Conservation (phyloP, 148 eudicot genomes). For the Arctostaphylos glauca region DNA sequence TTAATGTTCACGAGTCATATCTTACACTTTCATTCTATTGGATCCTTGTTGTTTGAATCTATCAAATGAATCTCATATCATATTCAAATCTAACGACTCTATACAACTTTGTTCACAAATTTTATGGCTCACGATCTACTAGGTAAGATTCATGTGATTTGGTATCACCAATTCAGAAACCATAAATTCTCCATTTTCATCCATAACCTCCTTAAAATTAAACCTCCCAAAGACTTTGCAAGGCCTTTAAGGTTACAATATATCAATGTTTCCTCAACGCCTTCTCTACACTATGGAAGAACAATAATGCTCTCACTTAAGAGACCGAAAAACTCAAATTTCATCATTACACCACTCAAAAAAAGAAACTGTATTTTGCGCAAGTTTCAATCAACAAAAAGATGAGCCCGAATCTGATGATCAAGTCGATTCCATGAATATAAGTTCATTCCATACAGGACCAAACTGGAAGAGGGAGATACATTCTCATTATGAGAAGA, state of each 20-base stretch:
- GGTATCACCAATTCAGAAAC: neutral
- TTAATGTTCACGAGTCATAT: neutral
- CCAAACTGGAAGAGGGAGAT: too few relatives aligned
- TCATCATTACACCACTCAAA: neutral
- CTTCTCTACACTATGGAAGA: neutral
- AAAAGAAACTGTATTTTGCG: neutral
- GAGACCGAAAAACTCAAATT: neutral
- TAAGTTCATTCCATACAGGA: too few relatives aligned
- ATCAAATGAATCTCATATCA: neutral
- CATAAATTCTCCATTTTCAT: neutral
- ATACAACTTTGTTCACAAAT: neutral
- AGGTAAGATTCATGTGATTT: neutral
- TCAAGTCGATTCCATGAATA: too few relatives aligned
- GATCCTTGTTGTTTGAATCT: neutral
- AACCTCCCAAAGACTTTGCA: neutral
- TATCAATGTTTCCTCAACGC: neutral
- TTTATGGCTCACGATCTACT: neutral
- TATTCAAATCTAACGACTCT: neutral
- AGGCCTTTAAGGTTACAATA: neutral
- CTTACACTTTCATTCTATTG: neutral
- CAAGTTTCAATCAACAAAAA: neutral
- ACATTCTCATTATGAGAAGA: too few relatives aligned
- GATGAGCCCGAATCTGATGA: too few relatives aligned
- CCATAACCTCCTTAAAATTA: neutral
- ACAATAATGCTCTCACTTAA: neutral